Base-by-base conservation (phyloP, 1,284 basidiomycete species). In the Boletus sp. region DNA sequence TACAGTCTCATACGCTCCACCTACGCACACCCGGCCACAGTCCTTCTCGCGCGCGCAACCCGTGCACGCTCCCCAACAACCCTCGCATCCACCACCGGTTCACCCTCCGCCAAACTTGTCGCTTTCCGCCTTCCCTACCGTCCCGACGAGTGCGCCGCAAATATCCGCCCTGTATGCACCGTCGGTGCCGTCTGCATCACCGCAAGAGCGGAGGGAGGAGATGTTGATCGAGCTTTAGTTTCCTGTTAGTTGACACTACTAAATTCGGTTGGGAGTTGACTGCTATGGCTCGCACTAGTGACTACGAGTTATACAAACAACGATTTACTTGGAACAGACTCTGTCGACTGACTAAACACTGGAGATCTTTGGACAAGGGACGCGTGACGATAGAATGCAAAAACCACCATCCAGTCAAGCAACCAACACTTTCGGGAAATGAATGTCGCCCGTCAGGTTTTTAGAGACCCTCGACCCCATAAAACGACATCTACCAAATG, bases 161-260 rank as follows among this genome's bases (percentile, higher is more conserved):
- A 54, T 68, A 5, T 82, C 75, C 60, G 62, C 76, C 20, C 55
- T 75, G 57, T 82, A 81, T 57, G 64, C 65, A 9, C 64, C 69
- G 13, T 72, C 75, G n/a, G 68, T 72, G 52, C 69, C 76, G 10
- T 65, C 71, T 36, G 70, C 76, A 17, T 76, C 80, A 44, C 79
- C 80, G 54, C 77, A 82, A 52, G 83, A 89, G 64, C 77, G 84
- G 65, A 86, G 90, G 69, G 91, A 93, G 64, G 88, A 88, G 38
- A 66, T 91, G 65, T 73, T 94, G 71, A 94, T 94, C 67, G 86
- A 89, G 60, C 59, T 89, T 57, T 85, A 51, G 39, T 26, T n/a
- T 30, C 17, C 1, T 33, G 14, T 23, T 41, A 36, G 40, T 34
- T 41, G 16, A 14, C 12, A 12, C 2, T 22, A 25, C 32, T 25